Evolutionary conservation across 192 early-diverging fungal species (phyloP).

Genomic region (Podila horticola): DNA sequence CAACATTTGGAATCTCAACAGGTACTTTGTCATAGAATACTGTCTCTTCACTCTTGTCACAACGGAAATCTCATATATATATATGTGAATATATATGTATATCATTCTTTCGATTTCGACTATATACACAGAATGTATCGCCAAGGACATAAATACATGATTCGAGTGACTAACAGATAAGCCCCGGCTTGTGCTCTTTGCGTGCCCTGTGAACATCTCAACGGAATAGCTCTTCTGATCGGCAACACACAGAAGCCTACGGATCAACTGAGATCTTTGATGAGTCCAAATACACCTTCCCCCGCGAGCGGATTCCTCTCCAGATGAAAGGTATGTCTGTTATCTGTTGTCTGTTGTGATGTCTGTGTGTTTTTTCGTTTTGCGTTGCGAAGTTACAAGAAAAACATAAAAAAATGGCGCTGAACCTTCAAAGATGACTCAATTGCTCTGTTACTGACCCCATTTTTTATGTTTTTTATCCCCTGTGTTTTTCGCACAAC

Average conservation of each 20-base stretch:
- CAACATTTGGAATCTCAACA: constrained; percentile 52
- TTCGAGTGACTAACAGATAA: constrained; percentile 39
- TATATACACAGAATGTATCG: neutral
- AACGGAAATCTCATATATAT: neutral
- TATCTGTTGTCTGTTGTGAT: neutral
- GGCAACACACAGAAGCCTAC: constrained; percentile 48
- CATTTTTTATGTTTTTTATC: neutral
- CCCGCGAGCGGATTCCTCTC: constrained; percentile 31
- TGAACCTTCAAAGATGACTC: constrained; percentile 2
- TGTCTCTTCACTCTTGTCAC: too few species aligned
- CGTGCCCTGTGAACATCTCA: neutral
- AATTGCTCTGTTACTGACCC: neutral
- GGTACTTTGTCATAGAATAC: constrained; percentile 4
- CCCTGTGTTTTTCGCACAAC: neutral
- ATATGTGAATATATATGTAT: neutral
- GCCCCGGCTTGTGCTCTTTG: neutral
- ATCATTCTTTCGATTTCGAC: neutral
- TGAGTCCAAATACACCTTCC: constrained; percentile 42
- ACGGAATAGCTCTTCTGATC: constrained; percentile 40
- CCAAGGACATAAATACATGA: too few species aligned
- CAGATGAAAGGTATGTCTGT: constrained; percentile 37
- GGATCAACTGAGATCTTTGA: constrained; percentile 50
- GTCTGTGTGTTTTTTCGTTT: neutral
- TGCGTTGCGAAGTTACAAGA: neutral
- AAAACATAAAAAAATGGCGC: neutral